A percentile compares a stretch with the other conserved stretches of the same genome.
These are phyloP conservation scores for Anisodus tanguticus DNA, from an alignment of 257 asterid species.

Conservation along the genomic window DNA sequence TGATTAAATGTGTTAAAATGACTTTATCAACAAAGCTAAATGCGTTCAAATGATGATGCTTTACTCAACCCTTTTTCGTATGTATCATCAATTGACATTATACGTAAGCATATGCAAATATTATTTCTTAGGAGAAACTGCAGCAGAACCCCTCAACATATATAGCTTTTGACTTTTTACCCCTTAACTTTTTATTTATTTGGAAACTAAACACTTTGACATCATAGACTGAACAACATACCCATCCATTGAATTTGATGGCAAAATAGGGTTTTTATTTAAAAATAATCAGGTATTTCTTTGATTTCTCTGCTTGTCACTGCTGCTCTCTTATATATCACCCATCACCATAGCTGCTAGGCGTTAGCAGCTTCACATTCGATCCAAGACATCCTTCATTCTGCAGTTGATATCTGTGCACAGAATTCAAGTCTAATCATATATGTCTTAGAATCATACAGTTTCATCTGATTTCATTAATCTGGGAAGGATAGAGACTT, in stretches of 20 bases:
- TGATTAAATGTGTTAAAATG: background rate
- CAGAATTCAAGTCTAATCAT: background rate
- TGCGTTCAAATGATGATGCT: background rate
- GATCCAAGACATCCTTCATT: background rate
- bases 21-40: background rate
- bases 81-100: slow-evolving; percentile 11
- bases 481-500: background rate
- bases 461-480: background rate
- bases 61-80: background rate
- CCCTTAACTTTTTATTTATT: background rate
- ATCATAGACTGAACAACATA: background rate
- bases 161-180: background rate
- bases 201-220: background rate
- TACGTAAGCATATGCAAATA: background rate
- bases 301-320: background rate
- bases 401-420: background rate
- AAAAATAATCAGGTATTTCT: background rate
- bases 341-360: background rate
- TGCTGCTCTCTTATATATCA: background rate
- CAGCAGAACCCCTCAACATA: slow-evolving; percentile 3
- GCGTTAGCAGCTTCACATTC: background rate
- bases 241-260: background rate
- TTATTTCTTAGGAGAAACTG: slow-evolving; percentile 17
- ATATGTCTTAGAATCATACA: background rate
- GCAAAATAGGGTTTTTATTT: background rate